Conservation (phyloP, 140 eudicot species). For the Flaveria floridana region DNA sequence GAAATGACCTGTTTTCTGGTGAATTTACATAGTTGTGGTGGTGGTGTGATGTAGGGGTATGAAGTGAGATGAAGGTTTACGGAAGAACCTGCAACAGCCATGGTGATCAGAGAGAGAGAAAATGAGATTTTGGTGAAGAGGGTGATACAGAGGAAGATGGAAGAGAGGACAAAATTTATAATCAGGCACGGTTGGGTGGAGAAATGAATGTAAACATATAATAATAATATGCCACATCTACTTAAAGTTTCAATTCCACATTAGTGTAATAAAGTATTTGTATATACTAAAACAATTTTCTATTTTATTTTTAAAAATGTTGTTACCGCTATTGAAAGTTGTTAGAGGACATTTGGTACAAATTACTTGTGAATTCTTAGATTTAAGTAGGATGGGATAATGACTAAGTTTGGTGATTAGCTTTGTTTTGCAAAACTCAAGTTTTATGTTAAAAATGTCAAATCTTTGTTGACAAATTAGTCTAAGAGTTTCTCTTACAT, state of each 20-base stretch:
- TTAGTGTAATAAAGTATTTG: neutral
- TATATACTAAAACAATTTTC: neutral
- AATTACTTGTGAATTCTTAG: neutral
- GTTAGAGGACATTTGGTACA: neutral
- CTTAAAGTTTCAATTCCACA: constrained; percentile 6
- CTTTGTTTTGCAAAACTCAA: neutral
- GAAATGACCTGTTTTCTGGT: constrained; percentile 36
- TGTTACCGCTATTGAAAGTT: neutral
- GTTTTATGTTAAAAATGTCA: too few species aligned
- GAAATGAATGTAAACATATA: constrained; percentile 35
- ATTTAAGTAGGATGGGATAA: too few species aligned
- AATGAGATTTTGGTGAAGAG: neutral
- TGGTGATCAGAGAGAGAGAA: neutral
- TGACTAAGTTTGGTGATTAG: too few species aligned
- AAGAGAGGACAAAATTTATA: constrained; percentile 43
- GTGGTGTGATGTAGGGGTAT: constrained; percentile 18
- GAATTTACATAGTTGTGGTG: constrained; percentile 24
- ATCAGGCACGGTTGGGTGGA: constrained; percentile 39
- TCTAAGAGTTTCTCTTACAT: too few species aligned
- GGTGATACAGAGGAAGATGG: constrained; percentile 29
- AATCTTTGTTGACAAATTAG: too few species aligned
- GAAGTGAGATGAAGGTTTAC: constrained; percentile 32
- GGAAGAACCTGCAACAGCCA: constrained; percentile 30
- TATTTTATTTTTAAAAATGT: neutral
- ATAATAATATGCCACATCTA: constrained; percentile 22